phyloP scores from a whole-genome alignment of 2,329 filamentous ascomycete species.

The Colletotrichum brevisporum region DNA sequence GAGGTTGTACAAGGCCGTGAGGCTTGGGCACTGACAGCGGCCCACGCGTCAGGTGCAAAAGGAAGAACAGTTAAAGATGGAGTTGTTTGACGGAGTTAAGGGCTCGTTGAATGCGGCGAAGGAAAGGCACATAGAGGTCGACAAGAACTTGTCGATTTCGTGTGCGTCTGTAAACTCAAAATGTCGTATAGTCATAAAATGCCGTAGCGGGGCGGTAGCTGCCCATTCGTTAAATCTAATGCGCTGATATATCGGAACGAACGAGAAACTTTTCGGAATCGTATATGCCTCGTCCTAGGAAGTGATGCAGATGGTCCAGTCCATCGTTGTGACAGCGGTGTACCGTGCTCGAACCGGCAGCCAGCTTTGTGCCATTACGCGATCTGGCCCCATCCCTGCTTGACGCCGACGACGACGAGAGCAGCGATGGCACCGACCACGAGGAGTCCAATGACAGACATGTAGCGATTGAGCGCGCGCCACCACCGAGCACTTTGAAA shows the following conservation, averaged over 20 bases:
- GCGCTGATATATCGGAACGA: constrained; percentile 16
- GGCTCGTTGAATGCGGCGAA: neutral
- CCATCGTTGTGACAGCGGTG: neutral
- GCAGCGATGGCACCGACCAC: constrained; percentile 67
- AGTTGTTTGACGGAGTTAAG: neutral
- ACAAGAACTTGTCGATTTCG: constrained; percentile 3
- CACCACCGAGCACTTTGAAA: constrained; percentile 71
- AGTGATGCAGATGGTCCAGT: neutral
- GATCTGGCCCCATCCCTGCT: constrained; percentile 60
- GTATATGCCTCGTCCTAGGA: neutral
- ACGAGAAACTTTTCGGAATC: neutral
- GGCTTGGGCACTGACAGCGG: neutral
- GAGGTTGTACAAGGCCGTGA: neutral
- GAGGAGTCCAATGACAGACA: constrained; percentile 69
- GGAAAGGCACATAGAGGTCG: neutral
- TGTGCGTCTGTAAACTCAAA: constrained; percentile 3
- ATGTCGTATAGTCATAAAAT: constrained; percentile 40
- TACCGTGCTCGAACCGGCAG: neutral
- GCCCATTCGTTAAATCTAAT: constrained; percentile 34
- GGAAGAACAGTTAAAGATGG: neutral
- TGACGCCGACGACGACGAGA: constrained; percentile 66
- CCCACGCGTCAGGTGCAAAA: no score
- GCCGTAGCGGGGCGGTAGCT: constrained; percentile 23
- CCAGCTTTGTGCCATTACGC: constrained; percentile 3
- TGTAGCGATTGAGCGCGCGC: constrained; percentile 71